phyloP scores from a whole-genome alignment of 1,139 yeast genomes.

The Taiozyma sp. region DNA sequence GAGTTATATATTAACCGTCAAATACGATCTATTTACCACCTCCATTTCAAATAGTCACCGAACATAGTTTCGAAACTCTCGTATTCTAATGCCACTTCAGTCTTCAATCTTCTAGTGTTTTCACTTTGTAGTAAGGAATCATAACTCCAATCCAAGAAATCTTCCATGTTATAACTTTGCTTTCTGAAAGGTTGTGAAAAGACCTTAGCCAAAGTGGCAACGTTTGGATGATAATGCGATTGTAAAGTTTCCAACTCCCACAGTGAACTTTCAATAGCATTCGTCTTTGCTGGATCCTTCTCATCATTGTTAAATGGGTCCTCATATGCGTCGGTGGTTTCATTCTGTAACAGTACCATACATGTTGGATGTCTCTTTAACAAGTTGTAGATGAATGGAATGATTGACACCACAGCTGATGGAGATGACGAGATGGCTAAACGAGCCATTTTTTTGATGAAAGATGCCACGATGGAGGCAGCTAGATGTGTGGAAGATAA shows the following conservation, averaged over 20 bases:
- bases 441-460: slow-evolving; percentile 76
- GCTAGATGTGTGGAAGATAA: slow-evolving; percentile 86
- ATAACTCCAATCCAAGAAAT: slow-evolving; percentile 90
- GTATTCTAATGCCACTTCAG: slow-evolving; percentile 74
- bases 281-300: slow-evolving; percentile 67
- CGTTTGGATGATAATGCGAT: slow-evolving; percentile 93
- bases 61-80: slow-evolving; percentile 34
- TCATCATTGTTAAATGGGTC: slow-evolving; percentile 71
- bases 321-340: slow-evolving; percentile 31
- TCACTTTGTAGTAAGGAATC: slow-evolving; percentile 71
- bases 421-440: slow-evolving; percentile 80
- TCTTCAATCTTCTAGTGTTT: slow-evolving; percentile 58
- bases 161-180: slow-evolving; percentile 83
- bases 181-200: slow-evolving; percentile 88
- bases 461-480: slow-evolving; percentile 78
- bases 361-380: slow-evolving; percentile 90
- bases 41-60: slow-evolving; percentile 23
- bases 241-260: slow-evolving; percentile 87
- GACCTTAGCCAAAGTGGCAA: slow-evolving; percentile 85
- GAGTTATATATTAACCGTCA: not conserved
- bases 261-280: slow-evolving; percentile 77
- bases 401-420: slow-evolving; percentile 77
- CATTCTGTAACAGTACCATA: slow-evolving; percentile 75
- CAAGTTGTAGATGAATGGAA: slow-evolving; percentile 89
- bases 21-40: slow-evolving; percentile 13